phyloP scores from a whole-genome alignment of 2,329 filamentous ascomycete species.

The Penicillium paneum region DNA sequence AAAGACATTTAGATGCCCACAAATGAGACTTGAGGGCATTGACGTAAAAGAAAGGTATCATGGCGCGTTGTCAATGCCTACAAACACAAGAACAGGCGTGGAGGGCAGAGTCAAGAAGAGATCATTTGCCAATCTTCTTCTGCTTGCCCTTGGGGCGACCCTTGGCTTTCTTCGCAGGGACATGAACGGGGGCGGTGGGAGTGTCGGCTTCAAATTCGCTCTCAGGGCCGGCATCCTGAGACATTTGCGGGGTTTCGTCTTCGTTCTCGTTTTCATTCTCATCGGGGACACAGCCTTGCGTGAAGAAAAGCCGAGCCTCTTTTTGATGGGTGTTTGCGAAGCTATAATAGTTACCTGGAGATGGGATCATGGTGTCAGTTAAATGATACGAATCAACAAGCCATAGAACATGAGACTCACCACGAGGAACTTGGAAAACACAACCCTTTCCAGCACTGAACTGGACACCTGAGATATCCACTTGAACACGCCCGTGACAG shows the following conservation, averaged over 20 bases:
- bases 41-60: slow-evolving; percentile 17
- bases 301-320: slow-evolving; percentile 81
- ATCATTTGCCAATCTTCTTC: slow-evolving; percentile 29
- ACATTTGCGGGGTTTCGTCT: slow-evolving; percentile 6
- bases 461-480: slow-evolving; percentile 56
- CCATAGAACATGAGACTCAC: slow-evolving; percentile 52
- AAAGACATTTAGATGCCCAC: background rate
- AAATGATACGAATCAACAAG: background rate
- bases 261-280: slow-evolving; percentile 31
- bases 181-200: slow-evolving; percentile 6
- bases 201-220: slow-evolving; percentile 18
- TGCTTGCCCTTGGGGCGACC: slow-evolving; percentile 36
- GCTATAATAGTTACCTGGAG: slow-evolving; percentile 83
- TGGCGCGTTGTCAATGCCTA: slow-evolving; percentile 15
- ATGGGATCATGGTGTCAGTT: background rate
- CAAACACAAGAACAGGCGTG: background rate
- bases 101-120: background rate
- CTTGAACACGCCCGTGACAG: slow-evolving; percentile 74
- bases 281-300: slow-evolving; percentile 70
- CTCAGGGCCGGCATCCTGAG: slow-evolving; percentile 10
- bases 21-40: slow-evolving; percentile 2
- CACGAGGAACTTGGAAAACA: slow-evolving; percentile 91
- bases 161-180: slow-evolving; percentile 13
- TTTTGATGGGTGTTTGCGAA: slow-evolving; percentile 76
- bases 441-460: slow-evolving; percentile 86